Evolutionary conservation across 176 grass and related monocot genomes (phyloP), one percentile per base, ranked within the genome.

Genomic region (Musa troglodytarum): DNA sequence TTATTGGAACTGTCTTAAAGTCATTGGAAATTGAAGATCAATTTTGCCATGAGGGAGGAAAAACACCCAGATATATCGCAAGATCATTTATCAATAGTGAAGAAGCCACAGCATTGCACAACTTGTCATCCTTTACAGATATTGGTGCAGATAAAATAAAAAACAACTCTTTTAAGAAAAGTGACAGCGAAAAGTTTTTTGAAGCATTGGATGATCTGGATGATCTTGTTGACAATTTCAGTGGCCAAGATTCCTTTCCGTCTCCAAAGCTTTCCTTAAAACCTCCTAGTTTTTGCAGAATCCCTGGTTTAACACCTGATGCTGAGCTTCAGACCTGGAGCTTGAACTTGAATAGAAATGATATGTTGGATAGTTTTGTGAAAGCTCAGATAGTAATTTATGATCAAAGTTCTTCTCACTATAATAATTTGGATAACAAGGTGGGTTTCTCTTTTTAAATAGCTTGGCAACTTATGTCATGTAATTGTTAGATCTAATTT

Each of bases 1-100:
- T 93, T 64, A 88, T 97, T 80, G 93, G 90, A 70, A 97, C 93
- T 77, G 88, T 92, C 80, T 77, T 97, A 74, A 82, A 83, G 86
- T 97, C 93, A 54, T 80, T 97, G 51, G 93, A 97, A 85, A 90
- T 97, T 77, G 93, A 97, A 87, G 90, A 97, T 69, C 89, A 93
- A 72, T 86, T 83, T 84, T 85, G 75, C 64, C 85, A 71, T 72
- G 78, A 81, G n/a, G 87, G 84, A 56, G 81, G 79, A 77, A 82
- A 86, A 64, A 57, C 74, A 69, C 83, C 90, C 52, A 85, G 83
- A 79, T 97, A 90, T 74, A 74, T 97, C 62, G 90, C 87, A 64
- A 97, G 93, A 83, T 97, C 93, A 73, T 97, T 93, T 65, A 90
- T 97, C 73, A 84, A 86, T 74, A 88, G 62, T 58, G 81, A 77